Evolutionary conservation across 2,329 filamentous ascomycete species (phyloP).

Genomic region (Apiospora malaysiana): DNA sequence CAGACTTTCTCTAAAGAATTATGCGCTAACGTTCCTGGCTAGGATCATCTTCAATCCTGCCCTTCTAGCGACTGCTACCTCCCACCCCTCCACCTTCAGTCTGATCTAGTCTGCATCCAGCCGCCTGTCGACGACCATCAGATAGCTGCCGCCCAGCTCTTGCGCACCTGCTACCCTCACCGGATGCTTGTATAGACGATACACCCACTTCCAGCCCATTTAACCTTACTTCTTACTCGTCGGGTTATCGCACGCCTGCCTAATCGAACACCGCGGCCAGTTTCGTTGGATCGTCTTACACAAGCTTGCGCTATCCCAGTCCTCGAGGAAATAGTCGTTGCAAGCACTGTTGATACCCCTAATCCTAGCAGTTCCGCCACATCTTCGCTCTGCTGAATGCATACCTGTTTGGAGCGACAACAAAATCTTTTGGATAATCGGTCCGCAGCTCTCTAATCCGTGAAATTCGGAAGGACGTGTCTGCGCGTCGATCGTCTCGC

Average conservation of each 20-base stretch:
- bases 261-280: not conserved
- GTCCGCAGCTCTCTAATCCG: not conserved
- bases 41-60: conserved; percentile 4
- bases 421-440: conserved; percentile 1
- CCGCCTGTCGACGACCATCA: not conserved
- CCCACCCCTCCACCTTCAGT: conserved; percentile 2
- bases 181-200: not conserved
- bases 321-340: not conserved
- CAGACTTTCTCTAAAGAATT: not conserved
- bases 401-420: not conserved
- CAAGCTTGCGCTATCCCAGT: not conserved
- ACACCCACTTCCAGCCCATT: not conserved
- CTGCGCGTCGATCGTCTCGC: not conserved
- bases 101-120: not conserved
- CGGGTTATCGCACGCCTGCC: not conserved
- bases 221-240: not conserved
- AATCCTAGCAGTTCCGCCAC: not conserved
- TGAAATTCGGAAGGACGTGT: not conserved
- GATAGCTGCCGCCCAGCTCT: not conserved
- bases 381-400: not conserved
- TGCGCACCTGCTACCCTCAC: not conserved
- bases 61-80: conserved; percentile 3
- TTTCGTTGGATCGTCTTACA: not conserved
- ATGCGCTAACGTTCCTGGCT: not conserved
- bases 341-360: not conserved